These are phyloP conservation scores for Thuidium tamariscinum DNA, from an alignment of 225 moss, liverwort and hornwort genomes.

Conservation along the genomic window DNA sequence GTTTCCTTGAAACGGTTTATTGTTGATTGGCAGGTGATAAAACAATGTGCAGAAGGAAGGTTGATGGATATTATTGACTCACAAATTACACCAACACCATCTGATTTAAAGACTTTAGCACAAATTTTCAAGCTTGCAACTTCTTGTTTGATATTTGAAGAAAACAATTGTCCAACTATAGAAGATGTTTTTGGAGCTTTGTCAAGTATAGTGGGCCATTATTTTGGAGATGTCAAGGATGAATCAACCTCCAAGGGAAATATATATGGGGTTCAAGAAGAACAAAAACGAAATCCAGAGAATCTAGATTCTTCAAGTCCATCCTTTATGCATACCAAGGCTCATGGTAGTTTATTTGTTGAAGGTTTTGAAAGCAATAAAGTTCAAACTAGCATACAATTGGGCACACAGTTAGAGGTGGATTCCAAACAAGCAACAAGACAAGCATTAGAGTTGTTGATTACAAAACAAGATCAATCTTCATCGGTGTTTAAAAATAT, in stretches of 20 bases:
- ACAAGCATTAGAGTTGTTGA: accelerated
- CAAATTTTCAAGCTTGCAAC: background rate
- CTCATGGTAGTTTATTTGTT: background rate
- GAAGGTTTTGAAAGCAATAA: accelerated
- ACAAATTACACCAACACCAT: background rate
- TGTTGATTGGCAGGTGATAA: background rate
- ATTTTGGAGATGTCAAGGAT: background rate
- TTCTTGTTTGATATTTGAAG: background rate
- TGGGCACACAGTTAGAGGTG: background rate
- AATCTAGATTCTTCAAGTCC: background rate
- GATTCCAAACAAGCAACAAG: background rate
- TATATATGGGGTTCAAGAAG: background rate
- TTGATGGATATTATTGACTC: background rate
- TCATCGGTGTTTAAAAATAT: background rate
- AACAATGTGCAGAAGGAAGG: background rate
- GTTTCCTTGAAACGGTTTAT: background rate
- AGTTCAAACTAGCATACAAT: background rate
- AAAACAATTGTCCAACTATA: accelerated
- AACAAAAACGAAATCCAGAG: background rate
- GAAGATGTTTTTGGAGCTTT: accelerated
- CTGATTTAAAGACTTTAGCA: background rate
- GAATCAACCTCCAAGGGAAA: background rate
- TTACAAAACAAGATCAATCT: background rate
- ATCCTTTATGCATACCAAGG: background rate
- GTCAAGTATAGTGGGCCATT: background rate